Evolutionary conservation across 352 stramenopile species (phyloP), one percentile per base, ranked within the genome.

Genomic region (Phytophthora foliorum): DNA sequence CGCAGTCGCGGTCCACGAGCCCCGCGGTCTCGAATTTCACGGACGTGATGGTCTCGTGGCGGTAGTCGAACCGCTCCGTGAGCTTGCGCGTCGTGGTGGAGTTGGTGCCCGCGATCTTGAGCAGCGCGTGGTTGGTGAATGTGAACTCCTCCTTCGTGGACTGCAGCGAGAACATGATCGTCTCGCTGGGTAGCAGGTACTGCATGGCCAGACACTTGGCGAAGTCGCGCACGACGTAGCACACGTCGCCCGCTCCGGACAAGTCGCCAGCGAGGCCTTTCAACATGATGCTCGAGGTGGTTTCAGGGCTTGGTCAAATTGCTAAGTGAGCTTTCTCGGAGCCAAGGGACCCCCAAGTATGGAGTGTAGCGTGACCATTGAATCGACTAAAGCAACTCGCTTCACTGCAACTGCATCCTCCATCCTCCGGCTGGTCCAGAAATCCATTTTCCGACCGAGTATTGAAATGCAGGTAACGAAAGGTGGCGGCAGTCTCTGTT

Each of bases 81-180:
- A 91, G 72, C 57, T 80, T 79, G 19, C 83, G 83, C 16, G 83
- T 90, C 1, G 83, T 90, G 5, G 64, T 88, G 9, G 83, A 77
- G 48, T 64, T 88, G 39, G 71, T 71, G 22, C 77, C 81, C 4
- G 22, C 25, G 24, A 76, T 59, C 36, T 72, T 75, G 49, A 91
- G 62, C 57, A 91, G 24, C 39, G 82, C 82, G 44, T 87, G 62
- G 78, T 85, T 91, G 22, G 82, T 89, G 70, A 91, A 87, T 17
- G 74, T 69, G 39, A 86, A 90, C 65, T 89, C 83, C 51, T 90
- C 81, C 49, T 89, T 86, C 2, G 70, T 61, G n/a, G 83, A 86
- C 59, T 80, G 69, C 32, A 91, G 57, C 6, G 75, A 76, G 52
- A 91, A 90, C 31, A 81, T 67, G 38, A 91, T 75, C 31, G 42